Evolutionary conservation across 441 rosid genomes (phyloP), one percentile per base, ranked within the genome.

Genomic region (Rhodomyrtus psidioides): DNA sequence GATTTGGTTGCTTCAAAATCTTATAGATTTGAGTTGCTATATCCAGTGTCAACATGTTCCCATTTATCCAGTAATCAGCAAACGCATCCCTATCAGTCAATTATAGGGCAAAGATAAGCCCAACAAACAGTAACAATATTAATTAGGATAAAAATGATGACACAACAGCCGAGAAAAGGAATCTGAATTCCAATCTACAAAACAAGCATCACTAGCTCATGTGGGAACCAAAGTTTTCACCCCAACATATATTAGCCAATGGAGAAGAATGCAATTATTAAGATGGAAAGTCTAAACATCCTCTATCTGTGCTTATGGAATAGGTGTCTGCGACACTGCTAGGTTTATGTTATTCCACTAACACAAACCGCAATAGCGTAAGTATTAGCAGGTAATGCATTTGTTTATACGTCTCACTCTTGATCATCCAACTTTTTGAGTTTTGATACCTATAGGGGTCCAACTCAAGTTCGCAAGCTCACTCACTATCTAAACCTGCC

Each of bases 11-110:
- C 83, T 81, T 87, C 82, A 87, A 46, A 84, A 87, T 81, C 51
- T 39, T 87, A 84, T 57, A 87, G 14, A 87, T 62, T 81, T 84
- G 88, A 74, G 82, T 87, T 28, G 88, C 88, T 55, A 84, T 19
- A 81, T 87, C 88, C 88, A 87, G 28, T 10, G 86, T 57, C 62
- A 87, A 58, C 88, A 87, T 79, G 79, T 84, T 87, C 44, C 84
- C 57, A n/a, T 57, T 79, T 59, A 87, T 55, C 88, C 88, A 87
- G 65, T 87, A 87, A 59, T 81, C 79, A 62, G 30, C 74, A 84
- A 87, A 87, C 53, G 83, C 84, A 84, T 87, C 88, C 86, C 88
- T 87, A 54, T 54, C 30, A 55, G 51, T 27, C 83, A 85, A 53
- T 76, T 19, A 75, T 59, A 12, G 28, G 44, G 53, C 8, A 54